Conservation (phyloP, 441 rosid genomes). For the Metrosideros polymorpha region DNA sequence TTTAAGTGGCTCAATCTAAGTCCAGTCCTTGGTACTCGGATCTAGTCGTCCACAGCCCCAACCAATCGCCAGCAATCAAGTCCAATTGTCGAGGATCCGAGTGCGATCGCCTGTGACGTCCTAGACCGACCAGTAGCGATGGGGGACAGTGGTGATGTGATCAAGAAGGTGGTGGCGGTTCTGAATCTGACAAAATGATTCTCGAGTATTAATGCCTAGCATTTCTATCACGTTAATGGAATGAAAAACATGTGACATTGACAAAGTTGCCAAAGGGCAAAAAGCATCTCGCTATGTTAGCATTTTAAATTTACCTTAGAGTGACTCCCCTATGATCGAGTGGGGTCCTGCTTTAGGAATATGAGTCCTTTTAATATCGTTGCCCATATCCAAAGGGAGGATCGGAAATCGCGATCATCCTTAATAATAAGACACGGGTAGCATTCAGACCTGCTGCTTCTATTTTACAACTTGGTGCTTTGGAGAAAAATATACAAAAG, state of each 20-base stretch:
- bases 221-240: background rate
- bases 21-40: background rate
- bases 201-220: background rate
- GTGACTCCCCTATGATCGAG: background rate
- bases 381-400: background rate
- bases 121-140: background rate
- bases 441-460: background rate
- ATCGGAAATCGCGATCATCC: background rate
- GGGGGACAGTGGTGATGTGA: background rate
- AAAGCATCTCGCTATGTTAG: background rate
- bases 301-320: background rate
- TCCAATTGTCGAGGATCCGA: background rate
- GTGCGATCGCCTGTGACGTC: accelerated
- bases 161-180: too few relatives aligned
- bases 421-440: background rate
- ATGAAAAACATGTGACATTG: background rate
- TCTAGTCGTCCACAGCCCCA: background rate
- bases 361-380: background rate
- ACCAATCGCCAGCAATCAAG: background rate
- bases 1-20: background rate
- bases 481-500: background rate
- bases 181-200: background rate
- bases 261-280: background rate
- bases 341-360: background rate
- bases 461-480: background rate